phyloP scores from a whole-genome alignment of 2,329 filamentous ascomycete species.

The Nothopassalora personata region DNA sequence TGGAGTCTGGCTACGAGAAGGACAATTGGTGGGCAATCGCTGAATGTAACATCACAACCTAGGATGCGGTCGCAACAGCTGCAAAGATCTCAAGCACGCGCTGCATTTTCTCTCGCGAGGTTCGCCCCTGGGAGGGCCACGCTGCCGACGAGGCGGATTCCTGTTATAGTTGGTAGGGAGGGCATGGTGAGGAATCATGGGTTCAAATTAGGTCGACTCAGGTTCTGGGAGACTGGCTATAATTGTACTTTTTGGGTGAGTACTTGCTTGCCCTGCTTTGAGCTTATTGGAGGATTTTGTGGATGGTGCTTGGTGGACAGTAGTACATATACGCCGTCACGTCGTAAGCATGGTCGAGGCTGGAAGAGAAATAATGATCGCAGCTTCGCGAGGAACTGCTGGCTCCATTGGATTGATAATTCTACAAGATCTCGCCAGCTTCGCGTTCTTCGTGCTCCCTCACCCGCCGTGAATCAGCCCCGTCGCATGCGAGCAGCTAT shows the following conservation, averaged over 20 bases:
- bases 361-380: background rate
- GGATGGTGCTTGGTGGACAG: background rate
- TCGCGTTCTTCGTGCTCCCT: background rate
- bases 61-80: background rate
- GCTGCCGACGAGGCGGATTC: background rate
- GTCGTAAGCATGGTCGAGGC: background rate
- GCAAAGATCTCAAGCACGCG: background rate
- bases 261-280: background rate
- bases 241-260: no score
- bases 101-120: background rate
- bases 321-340: no score
- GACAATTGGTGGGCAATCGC: slow-evolving; percentile 88
- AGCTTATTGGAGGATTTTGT: background rate
- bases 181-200: background rate
- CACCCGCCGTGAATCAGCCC: no score
- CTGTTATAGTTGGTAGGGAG: background rate
- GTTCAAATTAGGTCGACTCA: no score
- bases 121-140: background rate
- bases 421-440: background rate
- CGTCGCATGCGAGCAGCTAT: no score
- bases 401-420: background rate
- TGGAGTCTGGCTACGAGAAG: slow-evolving; percentile 84
- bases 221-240: no score
- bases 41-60: background rate
- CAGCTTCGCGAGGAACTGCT: background rate